phyloP scores from a whole-genome alignment of 768 basidiomycete species.

The Boletus bicolor region DNA sequence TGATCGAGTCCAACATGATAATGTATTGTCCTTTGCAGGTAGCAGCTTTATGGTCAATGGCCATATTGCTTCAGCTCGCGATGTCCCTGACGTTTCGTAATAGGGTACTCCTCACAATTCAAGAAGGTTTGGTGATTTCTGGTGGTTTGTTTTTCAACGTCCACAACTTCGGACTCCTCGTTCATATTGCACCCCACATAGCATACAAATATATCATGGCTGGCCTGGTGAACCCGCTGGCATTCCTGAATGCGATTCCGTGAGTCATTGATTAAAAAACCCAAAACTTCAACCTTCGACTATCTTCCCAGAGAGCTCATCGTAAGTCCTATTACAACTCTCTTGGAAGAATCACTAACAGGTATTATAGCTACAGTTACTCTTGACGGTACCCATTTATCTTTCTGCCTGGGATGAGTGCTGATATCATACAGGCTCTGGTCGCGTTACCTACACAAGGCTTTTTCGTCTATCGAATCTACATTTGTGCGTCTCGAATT shows the following conservation, averaged over 20 bases:
- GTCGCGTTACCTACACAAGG: conserved; percentile 8
- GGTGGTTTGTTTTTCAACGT: conserved; percentile 9
- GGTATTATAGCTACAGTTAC: background rate
- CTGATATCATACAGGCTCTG: conserved; percentile 4
- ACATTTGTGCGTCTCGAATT: conserved; percentile 3
- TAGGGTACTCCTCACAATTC: conserved; percentile 11
- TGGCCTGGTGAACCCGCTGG: background rate
- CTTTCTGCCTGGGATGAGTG: background rate
- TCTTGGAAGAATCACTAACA: background rate
- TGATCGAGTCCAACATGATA: background rate
- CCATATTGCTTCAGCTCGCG: too few relatives aligned
- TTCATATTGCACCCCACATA: background rate
- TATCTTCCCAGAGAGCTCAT: conserved; percentile 1
- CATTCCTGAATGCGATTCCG: background rate
- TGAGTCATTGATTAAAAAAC: background rate
- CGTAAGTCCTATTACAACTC: background rate
- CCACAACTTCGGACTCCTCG: background rate
- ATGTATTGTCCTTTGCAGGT: conserved; percentile 1
- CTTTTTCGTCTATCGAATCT: conserved; percentile 15
- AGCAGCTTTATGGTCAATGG: conserved; percentile 7
- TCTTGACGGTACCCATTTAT: background rate
- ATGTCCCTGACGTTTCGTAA: background rate
- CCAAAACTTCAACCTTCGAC: background rate
- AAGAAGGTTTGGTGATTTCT: conserved; percentile 6
- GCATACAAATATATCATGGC: conserved; percentile 5